phyloP scores from a whole-genome alignment of 306 rosid species.

The Vigna trinervia region DNA sequence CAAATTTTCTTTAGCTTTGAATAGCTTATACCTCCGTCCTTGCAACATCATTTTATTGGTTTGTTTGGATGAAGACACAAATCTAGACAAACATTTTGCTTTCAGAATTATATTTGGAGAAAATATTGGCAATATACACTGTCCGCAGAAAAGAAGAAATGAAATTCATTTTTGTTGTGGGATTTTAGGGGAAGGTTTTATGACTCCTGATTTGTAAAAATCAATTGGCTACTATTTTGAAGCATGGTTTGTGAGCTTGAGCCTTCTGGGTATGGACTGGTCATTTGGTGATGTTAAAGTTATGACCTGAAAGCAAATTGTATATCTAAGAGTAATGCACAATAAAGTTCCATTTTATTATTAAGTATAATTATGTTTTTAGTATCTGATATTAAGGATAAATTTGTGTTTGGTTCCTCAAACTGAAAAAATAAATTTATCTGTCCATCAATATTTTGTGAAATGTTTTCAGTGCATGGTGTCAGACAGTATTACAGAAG shows the following conservation, averaged over 20 bases:
- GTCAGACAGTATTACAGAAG: background rate
- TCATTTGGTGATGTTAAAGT: background rate
- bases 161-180: too few species aligned
- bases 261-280: background rate
- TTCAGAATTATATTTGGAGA: background rate
- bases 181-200: background rate
- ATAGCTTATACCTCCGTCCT: background rate
- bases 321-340: background rate
- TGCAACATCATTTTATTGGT: background rate
- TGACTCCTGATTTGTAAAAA: background rate
- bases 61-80: background rate
- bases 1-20: background rate
- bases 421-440: too few species aligned
- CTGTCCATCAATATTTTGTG: background rate
- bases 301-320: constrained; percentile 4
- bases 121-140: background rate
- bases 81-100: background rate
- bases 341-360: constrained; percentile 1
- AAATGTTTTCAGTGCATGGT: background rate
- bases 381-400: too few species aligned
- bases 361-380: too few species aligned
- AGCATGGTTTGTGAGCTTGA: background rate
- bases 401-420: background rate
- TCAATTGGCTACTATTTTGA: background rate
- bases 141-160: background rate